Conservation (phyloP, 2,329 filamentous ascomycete genomes). For the Aspergillus clavatus region DNA sequence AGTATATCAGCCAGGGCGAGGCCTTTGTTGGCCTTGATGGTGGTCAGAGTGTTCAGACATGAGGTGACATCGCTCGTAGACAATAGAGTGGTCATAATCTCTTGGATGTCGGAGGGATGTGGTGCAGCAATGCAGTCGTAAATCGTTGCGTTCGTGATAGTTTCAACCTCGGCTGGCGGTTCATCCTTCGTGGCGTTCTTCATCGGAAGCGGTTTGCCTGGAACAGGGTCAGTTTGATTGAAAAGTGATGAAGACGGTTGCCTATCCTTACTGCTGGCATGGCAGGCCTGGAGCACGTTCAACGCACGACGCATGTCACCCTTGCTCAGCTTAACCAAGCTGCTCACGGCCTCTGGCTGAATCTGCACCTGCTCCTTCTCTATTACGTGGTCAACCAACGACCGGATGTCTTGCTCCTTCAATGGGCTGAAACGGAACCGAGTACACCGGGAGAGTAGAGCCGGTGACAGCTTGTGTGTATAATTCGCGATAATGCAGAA, state of each 20-base stretch:
- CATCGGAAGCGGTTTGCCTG: slow-evolving; percentile 63
- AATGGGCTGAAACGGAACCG: slow-evolving; percentile 92
- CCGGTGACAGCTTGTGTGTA: slow-evolving; percentile 93
- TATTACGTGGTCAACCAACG: slow-evolving; percentile 83
- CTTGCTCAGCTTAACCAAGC: slow-evolving; percentile 80
- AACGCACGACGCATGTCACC: slow-evolving; percentile 93
- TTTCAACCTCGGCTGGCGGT: slow-evolving; percentile 62
- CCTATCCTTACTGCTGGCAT: slow-evolving; percentile 70
- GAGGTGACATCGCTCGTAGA: slow-evolving; percentile 82
- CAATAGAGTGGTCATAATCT: slow-evolving; percentile 79
- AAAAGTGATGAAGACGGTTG: neutral
- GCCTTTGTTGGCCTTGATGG: slow-evolving; percentile 78
- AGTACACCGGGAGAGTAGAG: slow-evolving; percentile 87
- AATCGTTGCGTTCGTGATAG: slow-evolving; percentile 86
- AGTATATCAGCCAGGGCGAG: slow-evolving; percentile 91
- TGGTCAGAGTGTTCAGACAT: slow-evolving; percentile 81
- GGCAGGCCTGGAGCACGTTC: slow-evolving; percentile 94
- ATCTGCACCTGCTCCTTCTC: slow-evolving; percentile 83
- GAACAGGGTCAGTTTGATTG: slow-evolving; percentile 6
- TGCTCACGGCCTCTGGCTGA: slow-evolving; percentile 70
- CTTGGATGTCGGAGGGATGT: slow-evolving; percentile 78
- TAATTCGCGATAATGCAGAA: slow-evolving; percentile 99
- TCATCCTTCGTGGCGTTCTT: slow-evolving; percentile 57
- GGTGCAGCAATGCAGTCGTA: slow-evolving; percentile 97
- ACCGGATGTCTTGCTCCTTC: slow-evolving; percentile 79